Evolutionary conservation across 768 basidiomycete species (phyloP).

Genomic region (Russula olivacea): DNA sequence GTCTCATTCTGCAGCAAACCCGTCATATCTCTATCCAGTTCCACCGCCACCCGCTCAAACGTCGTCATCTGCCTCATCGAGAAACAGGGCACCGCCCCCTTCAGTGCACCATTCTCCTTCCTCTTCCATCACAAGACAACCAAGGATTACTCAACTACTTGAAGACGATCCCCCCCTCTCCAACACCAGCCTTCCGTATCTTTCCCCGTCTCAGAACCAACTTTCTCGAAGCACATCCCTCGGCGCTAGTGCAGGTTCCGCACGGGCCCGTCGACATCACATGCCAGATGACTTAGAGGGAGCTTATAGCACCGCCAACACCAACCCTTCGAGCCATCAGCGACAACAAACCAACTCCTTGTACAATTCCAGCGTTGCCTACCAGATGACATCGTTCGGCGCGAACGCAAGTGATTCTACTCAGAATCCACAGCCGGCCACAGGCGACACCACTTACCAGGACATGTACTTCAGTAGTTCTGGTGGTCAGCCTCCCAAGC

Average conservation of each 20-base stretch:
- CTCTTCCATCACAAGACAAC: constrained; percentile 42
- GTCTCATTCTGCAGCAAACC: constrained; percentile 41
- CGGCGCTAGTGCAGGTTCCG: constrained; percentile 36
- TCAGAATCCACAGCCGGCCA: constrained; percentile 33
- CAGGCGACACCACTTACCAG: constrained; percentile 40
- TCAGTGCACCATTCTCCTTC: constrained; percentile 45
- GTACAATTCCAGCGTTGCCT: constrained; percentile 53
- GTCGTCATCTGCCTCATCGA: constrained; percentile 31
- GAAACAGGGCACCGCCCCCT: constrained; percentile 42
- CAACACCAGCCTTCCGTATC: constrained; percentile 43
- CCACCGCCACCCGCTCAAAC: constrained; percentile 49
- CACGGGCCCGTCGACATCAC: constrained; percentile 59
- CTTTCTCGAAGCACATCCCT: constrained; percentile 66
- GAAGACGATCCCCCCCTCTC: constrained; percentile 48
- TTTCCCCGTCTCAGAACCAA: constrained; percentile 46
- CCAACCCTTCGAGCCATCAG: constrained; percentile 36
- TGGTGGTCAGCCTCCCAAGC: constrained; percentile 46
- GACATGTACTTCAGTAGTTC: constrained; percentile 60
- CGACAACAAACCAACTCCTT: constrained; percentile 38
- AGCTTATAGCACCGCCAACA: constrained; percentile 39
- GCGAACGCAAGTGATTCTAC: constrained; percentile 28
- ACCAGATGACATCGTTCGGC: constrained; percentile 46
- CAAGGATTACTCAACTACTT: constrained; percentile 59
- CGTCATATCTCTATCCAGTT: constrained; percentile 49
- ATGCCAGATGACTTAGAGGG: constrained; percentile 64